phyloP scores from a whole-genome alignment of 192 early-diverging fungal genomes.

The Kickxella alabastrina region DNA sequence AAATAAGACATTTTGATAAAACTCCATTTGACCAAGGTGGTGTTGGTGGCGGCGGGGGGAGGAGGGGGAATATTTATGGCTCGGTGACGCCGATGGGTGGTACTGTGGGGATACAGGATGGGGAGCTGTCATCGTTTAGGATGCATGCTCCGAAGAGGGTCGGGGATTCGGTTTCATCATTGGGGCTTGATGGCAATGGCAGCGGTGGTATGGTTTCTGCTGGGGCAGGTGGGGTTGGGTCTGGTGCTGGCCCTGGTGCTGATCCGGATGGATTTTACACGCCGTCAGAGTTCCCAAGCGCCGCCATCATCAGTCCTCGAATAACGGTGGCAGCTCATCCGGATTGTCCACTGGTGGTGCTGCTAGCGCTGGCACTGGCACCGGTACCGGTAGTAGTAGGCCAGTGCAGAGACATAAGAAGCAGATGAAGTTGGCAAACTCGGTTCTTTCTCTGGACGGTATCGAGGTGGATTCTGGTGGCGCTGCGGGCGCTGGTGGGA shows the following conservation, averaged over 20 bases:
- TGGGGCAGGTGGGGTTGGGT: too few species aligned
- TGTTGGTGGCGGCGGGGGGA: neutral
- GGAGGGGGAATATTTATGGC: neutral
- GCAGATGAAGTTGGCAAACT: slow-evolving; percentile 37
- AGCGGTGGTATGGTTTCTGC: too few species aligned
- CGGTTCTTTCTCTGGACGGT: slow-evolving; percentile 38
- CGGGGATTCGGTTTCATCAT: slow-evolving; percentile 16
- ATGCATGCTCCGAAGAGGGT: slow-evolving; percentile 34
- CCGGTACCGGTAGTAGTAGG: too few species aligned
- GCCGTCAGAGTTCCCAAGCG: slow-evolving; percentile 41
- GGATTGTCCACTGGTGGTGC: neutral
- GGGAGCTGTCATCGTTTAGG: slow-evolving; percentile 28
- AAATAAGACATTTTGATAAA: slow-evolving; percentile 49
- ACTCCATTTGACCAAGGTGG: slow-evolving; percentile 7
- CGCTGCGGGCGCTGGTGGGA: slow-evolving; percentile 11
- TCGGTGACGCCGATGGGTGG: slow-evolving; percentile 1
- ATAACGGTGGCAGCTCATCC: neutral
- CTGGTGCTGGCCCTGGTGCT: neutral
- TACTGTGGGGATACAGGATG: slow-evolving; percentile 29
- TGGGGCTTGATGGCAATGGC: slow-evolving; percentile 19
- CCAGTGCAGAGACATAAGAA: slow-evolving; percentile 35
- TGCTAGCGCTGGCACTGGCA: neutral
- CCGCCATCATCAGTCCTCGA: slow-evolving; percentile 6
- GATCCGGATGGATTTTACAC: slow-evolving; percentile 36
- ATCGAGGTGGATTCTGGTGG: slow-evolving; percentile 28